These are phyloP conservation scores for Aspergillus bombycis DNA, from an alignment of 2,329 filamentous ascomycete species.

Conservation along the genomic window DNA sequence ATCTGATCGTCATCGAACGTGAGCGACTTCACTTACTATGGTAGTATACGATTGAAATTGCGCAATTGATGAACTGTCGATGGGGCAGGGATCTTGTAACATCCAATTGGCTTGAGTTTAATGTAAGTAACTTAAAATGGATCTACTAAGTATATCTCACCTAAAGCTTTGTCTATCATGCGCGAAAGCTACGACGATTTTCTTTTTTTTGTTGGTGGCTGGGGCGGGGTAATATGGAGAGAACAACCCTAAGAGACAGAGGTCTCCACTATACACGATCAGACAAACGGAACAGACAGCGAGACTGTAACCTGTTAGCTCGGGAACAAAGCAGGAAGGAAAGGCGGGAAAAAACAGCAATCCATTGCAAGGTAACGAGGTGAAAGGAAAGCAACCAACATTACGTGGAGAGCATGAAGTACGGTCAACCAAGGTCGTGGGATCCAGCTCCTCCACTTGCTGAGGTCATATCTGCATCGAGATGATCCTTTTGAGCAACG, in stretches of 20 bases:
- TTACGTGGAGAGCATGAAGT: not conserved
- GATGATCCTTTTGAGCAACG: conserved; percentile 11
- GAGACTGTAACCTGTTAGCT: not conserved
- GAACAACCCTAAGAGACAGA: not conserved
- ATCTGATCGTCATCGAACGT: not conserved
- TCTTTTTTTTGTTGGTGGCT: not conserved
- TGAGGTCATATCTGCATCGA: conserved; percentile 20
- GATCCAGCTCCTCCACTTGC: not conserved
- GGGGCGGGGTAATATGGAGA: not conserved
- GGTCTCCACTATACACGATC: not conserved
- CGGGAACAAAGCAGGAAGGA: not conserved
- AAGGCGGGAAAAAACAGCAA: not conserved
- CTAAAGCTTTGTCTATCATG: not conserved
- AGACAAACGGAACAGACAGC: not conserved
- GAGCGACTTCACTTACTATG: not conserved
- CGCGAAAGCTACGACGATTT: not conserved
- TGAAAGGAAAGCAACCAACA: not conserved
- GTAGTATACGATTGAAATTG: not conserved
- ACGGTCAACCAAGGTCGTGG: not conserved
- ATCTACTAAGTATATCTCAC: not conserved
- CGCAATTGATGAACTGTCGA: conserved; percentile 1
- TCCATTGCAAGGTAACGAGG: not conserved
- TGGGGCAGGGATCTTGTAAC: not conserved
- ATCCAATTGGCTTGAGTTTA: not conserved
- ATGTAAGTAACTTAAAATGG: conserved; percentile 1